Conservation (phyloP, 441 rosid species). For the Corymbia citriodora region DNA sequence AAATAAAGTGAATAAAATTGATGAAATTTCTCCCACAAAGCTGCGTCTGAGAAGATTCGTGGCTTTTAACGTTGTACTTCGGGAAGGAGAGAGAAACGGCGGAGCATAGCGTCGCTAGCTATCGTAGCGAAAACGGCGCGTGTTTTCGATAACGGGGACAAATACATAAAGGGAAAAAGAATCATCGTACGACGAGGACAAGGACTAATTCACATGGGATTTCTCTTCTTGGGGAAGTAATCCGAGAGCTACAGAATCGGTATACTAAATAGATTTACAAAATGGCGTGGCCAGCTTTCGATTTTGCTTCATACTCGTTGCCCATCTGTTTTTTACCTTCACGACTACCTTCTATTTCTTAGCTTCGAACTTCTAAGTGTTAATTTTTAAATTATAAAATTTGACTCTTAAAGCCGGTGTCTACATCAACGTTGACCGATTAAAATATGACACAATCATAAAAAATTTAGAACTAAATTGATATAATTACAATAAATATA, state of each 20-base stretch:
- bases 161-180: not conserved
- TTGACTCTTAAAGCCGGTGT: not conserved
- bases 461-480: accelerated
- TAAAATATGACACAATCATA: accelerated
- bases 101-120: not conserved
- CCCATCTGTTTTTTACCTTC: not conserved
- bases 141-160: not conserved
- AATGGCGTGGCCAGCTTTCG: not conserved
- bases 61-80: not conserved
- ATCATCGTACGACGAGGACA: not conserved
- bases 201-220: not conserved
- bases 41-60: not conserved
- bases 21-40: not conserved
- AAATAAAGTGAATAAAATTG: not conserved
- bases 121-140: not conserved
- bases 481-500: accelerated
- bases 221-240: not conserved
- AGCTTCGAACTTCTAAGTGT: not conserved
- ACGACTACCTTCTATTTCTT: not conserved
- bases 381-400: too few species aligned
- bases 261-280: not conserved
- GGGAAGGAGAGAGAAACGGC: not conserved
- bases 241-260: not conserved
- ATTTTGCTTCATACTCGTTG: accelerated
- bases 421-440: accelerated